phyloP scores from a whole-genome alignment of 2,329 filamentous ascomycete genomes.

The Aspergillus sp. region DNA sequence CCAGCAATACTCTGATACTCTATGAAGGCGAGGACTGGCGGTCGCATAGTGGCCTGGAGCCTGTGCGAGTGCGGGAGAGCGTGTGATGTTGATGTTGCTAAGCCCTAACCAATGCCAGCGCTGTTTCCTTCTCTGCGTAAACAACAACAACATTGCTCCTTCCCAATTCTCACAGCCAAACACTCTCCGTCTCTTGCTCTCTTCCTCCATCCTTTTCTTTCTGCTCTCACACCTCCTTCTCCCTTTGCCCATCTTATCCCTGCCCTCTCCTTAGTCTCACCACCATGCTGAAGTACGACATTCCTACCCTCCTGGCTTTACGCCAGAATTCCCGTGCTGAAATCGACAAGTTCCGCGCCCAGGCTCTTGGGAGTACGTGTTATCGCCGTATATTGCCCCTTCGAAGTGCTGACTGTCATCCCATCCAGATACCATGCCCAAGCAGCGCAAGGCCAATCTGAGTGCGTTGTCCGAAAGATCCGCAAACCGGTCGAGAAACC shows the following conservation, averaged over 20 bases:
- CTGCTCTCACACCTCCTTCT: constrained; percentile 1
- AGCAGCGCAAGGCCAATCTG: constrained; percentile 11
- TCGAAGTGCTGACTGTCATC: background rate
- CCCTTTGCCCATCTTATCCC: constrained; percentile 1
- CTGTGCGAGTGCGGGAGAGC: constrained; percentile 40
- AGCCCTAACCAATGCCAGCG: background rate
- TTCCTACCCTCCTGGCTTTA: constrained; percentile 28
- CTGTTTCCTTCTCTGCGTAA: background rate
- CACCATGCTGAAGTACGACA: constrained; percentile 28
- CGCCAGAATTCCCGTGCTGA: constrained; percentile 19
- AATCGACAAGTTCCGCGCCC: constrained; percentile 16
- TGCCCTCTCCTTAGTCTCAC: constrained; percentile 4
- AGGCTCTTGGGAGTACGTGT: constrained; percentile 24
- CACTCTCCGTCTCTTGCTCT: constrained; percentile 1
- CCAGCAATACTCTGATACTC: constrained; percentile 32
- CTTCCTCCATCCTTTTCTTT: constrained; percentile 6
- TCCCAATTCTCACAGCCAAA: background rate
- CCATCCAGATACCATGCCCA: constrained; percentile 15
- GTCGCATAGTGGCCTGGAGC: constrained; percentile 29
- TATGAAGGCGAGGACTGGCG: constrained; percentile 32
- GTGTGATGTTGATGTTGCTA: constrained; percentile 28
- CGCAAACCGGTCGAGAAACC: constrained; percentile 15
- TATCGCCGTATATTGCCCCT: background rate
- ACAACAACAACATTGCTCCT: background rate
- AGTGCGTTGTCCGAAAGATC: constrained; percentile 18